Evolutionary conservation across 2,329 filamentous ascomycete genomes (phyloP), one percentile per base, ranked within the genome.

Genomic region (Penicillium sp.): DNA sequence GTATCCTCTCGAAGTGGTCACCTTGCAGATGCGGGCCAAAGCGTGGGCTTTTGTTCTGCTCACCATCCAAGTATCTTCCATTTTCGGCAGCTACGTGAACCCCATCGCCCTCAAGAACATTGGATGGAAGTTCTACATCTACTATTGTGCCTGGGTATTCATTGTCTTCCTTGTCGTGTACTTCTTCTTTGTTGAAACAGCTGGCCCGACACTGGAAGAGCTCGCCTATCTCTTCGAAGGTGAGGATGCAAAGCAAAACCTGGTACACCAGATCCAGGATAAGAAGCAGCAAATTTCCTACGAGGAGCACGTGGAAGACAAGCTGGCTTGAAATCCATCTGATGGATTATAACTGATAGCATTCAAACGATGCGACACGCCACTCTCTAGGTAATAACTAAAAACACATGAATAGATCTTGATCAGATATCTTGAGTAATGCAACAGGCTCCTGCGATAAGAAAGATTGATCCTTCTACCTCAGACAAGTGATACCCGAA

Each of bases 21-120:
- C 71, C 0, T 70, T 71, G 34, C 64, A 68, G 42, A 72, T 73
- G 65, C 66, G 71, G 5, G 71, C 71, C 44, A 73, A 73, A 58
- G 62, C 67, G 0, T 71, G 67, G 66, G 65, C 65, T 0, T 70
- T 73, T 40, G 67, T 72, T 0, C 61, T 73, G 0, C 57, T 72
- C 25, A 70, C 66, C 0, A 73, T 62, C n/a, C 53, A 58, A 43
- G 52, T 55, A 11, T 34, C 56, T 2, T 55, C 54, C n/a, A 55
- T 58, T 39, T 55, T 58, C 28, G 54, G 54, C 26, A 49, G 52
- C n/a, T 63, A 59, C 37, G 56, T 63, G 27, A 64, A 60, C 44
- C 61, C 61, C 2, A 59, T 63, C 13, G 61, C 50, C 11, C 39
- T 64, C 35, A 49, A 57, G 9, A 56, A 52, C 13, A 55, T 63